phyloP scores from a whole-genome alignment of 345 rosid genomes.

The Sisymbrium altissimum region DNA sequence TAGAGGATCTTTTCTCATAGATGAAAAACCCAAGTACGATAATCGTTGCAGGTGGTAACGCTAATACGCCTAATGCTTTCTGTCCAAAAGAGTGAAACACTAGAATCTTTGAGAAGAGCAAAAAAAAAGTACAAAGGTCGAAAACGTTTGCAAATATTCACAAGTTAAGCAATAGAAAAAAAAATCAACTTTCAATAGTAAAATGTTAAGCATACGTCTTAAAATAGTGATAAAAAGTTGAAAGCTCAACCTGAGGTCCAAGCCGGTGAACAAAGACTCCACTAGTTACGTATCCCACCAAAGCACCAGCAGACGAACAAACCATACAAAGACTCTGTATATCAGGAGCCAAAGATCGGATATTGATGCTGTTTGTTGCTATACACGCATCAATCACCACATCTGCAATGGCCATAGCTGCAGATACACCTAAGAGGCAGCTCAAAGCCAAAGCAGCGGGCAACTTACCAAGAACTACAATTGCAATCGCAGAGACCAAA shows the following conservation, averaged over 20 bases:
- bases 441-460: constrained; percentile 52
- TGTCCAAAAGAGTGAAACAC: constrained; percentile 22
- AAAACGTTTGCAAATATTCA: not conserved
- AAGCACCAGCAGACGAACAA: constrained; percentile 78
- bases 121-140: not conserved
- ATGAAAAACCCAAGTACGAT: constrained; percentile 60
- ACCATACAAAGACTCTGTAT: constrained; percentile 79
- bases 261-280: constrained; percentile 68
- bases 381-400: constrained; percentile 87
- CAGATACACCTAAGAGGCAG: constrained; percentile 63
- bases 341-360: constrained; percentile 62
- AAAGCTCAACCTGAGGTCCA: constrained; percentile 60
- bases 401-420: constrained; percentile 76
- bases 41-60: constrained; percentile 52
- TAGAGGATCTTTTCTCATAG: constrained; percentile 46
- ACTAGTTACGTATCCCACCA: constrained; percentile 64
- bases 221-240: not conserved
- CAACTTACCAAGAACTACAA: constrained; percentile 46
- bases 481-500: constrained; percentile 45
- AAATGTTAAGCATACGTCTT: not conserved
- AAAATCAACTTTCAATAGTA: not conserved
- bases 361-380: constrained; percentile 64
- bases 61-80: constrained; percentile 67
- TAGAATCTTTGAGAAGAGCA: not conserved
- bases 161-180: not conserved